Conservation (phyloP, 306 rosid species). For the Trifolium repens region DNA sequence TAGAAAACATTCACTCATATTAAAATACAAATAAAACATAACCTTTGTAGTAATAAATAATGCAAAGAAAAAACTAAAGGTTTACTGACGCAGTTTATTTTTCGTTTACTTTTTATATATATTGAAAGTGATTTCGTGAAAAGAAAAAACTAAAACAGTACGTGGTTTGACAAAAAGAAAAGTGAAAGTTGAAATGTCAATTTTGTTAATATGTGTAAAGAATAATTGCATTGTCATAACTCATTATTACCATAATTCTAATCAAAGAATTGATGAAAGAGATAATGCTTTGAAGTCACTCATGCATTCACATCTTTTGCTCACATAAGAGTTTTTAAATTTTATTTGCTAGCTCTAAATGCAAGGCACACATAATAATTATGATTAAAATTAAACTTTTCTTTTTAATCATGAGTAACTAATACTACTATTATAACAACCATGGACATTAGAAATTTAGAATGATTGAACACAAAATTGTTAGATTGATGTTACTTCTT, state of each 20-base stretch:
- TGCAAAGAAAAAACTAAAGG: conserved; percentile 16
- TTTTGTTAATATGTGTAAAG: conserved; percentile 49
- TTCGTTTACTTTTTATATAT: too few species aligned
- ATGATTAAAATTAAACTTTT: conserved; percentile 15
- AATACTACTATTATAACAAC: conserved; percentile 40
- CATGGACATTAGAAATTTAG: conserved; percentile 10
- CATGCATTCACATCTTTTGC: conserved; percentile 43
- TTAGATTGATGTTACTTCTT: neutral
- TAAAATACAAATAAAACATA: conserved; percentile 25
- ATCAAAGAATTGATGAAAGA: conserved; percentile 52
- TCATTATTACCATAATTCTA: conserved; percentile 36
- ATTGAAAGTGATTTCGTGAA: too few species aligned
- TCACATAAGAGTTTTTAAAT: conserved; percentile 21
- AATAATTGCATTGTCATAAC: conserved; percentile 40
- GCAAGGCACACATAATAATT: conserved; percentile 46
- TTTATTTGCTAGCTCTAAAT: conserved; percentile 36
- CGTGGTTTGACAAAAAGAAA: neutral
- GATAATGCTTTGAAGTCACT: conserved; percentile 70
- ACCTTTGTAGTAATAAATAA: conserved; percentile 21
- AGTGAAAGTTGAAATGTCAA: conserved; percentile 60
- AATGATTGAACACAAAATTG: neutral
- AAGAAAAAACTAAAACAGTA: neutral
- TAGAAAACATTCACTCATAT: conserved; percentile 42
- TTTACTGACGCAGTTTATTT: too few species aligned
- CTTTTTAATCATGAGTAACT: conserved; percentile 41